phyloP scores from a whole-genome alignment of 176 grass and related monocot species.

The Tuctoria greenei region DNA sequence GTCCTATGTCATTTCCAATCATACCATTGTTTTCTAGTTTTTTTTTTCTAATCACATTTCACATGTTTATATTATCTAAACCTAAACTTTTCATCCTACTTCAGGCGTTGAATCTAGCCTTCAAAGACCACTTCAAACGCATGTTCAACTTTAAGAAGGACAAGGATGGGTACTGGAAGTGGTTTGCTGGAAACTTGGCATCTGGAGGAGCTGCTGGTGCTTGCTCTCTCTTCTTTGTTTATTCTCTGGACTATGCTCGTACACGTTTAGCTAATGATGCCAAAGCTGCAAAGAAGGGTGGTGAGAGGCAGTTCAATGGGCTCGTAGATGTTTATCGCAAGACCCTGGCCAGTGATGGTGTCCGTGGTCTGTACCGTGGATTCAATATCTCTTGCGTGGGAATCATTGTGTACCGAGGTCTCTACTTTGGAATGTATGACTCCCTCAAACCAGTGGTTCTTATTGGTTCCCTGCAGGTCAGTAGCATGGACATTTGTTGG shows the following conservation, averaged over 20 bases:
- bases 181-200: slow-evolving; percentile 66
- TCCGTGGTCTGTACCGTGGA: slow-evolving; percentile 58
- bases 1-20: neutral
- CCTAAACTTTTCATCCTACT: neutral
- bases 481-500: slow-evolving; percentile 10
- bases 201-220: slow-evolving; percentile 68
- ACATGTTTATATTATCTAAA: neutral
- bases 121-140: slow-evolving; percentile 73
- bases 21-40: neutral
- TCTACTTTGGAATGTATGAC: slow-evolving; percentile 70
- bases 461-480: slow-evolving; percentile 49
- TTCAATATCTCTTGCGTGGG: slow-evolving; percentile 66
- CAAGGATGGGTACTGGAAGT: slow-evolving; percentile 72
- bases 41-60: neutral
- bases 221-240: slow-evolving; percentile 65
- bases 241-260: slow-evolving; percentile 64
- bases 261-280: slow-evolving; percentile 65
- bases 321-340: slow-evolving; percentile 61
- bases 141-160: slow-evolving; percentile 83
- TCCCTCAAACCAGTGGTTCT: slow-evolving; percentile 68
- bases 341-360: slow-evolving; percentile 52
- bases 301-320: slow-evolving; percentile 63
- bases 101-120: slow-evolving; percentile 66
- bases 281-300: slow-evolving; percentile 61
- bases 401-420: slow-evolving; percentile 66